Evolutionary conservation across 2,329 filamentous ascomycete species (phyloP).

Genomic region (Cryphonectria radicalis): DNA sequence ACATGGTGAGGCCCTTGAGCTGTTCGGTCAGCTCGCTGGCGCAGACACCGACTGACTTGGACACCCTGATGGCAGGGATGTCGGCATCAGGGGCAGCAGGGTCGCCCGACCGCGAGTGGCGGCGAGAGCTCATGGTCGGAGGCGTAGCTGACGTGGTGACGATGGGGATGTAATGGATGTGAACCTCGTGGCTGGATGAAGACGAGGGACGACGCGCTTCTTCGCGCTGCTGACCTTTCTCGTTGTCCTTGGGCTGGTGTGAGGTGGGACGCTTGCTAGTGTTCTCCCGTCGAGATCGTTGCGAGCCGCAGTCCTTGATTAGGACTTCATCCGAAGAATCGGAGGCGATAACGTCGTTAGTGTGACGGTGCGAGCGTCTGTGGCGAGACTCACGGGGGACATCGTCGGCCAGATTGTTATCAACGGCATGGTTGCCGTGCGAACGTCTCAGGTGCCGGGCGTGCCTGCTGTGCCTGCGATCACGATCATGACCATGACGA

Average conservation of each 20-base stretch:
- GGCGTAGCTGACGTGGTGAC: conserved; percentile 19
- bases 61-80: conserved; percentile 3
- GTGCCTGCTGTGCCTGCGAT: conserved; percentile 21
- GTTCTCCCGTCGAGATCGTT: background rate
- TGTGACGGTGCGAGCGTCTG: conserved; percentile 9
- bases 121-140: conserved; percentile 10
- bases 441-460: background rate
- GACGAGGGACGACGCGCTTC: conserved; percentile 21
- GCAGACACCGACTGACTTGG: conserved; percentile 9
- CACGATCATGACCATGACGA: conserved; percentile 12
- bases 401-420: background rate
- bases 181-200: conserved; percentile 20
- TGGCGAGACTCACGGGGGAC: background rate
- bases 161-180: conserved; percentile 26
- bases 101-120: conserved; percentile 3
- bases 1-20: conserved; percentile 17
- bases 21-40: conserved; percentile 15
- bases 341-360: conserved; percentile 13
- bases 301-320: conserved; percentile 7
- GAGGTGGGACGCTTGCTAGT: conserved; percentile 10
- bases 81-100: background rate
- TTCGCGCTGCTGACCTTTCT: conserved; percentile 25
- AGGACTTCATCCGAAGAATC: conserved; percentile 21
- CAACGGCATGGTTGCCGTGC: background rate
- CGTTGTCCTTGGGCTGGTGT: conserved; percentile 16